These are phyloP conservation scores for Apiotrichum gracile DNA, from an alignment of 1,284 basidiomycete genomes.

Conservation along the genomic window DNA sequence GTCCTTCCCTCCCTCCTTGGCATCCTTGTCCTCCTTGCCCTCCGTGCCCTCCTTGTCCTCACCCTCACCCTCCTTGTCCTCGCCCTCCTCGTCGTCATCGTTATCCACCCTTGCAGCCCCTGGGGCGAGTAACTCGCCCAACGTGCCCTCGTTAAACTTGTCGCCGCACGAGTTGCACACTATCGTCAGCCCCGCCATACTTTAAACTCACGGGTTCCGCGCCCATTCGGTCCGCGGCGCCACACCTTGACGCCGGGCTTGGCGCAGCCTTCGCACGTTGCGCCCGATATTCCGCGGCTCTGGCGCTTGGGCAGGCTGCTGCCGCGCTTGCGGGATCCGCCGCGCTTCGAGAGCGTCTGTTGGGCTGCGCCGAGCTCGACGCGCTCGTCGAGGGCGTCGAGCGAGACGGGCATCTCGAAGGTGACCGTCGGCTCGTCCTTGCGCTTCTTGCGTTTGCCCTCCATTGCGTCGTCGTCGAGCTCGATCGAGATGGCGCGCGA, in stretches of 20 bases:
- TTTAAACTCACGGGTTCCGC: slow-evolving; percentile 33
- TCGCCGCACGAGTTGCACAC: slow-evolving; percentile 43
- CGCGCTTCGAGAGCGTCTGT: background rate
- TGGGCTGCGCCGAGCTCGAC: slow-evolving; percentile 33
- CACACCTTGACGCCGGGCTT: slow-evolving; percentile 32
- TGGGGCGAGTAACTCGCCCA: slow-evolving; percentile 36
- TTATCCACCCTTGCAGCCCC: slow-evolving; percentile 2
- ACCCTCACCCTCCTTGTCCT: background rate
- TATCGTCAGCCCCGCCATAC: slow-evolving; percentile 6
- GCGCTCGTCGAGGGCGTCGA: slow-evolving; percentile 38
- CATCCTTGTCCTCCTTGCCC: background rate
- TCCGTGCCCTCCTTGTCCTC: background rate
- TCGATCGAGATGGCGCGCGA: slow-evolving; percentile 14
- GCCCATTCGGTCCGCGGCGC: slow-evolving; percentile 37
- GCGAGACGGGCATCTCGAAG: slow-evolving; percentile 42
- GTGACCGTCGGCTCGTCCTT: slow-evolving; percentile 30
- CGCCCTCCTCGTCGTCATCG: background rate
- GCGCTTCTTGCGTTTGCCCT: slow-evolving; percentile 2
- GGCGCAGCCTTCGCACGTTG: slow-evolving; percentile 39
- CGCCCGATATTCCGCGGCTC: slow-evolving; percentile 17
- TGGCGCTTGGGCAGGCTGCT: background rate
- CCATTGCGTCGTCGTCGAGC: slow-evolving; percentile 4
- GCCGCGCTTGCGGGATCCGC: background rate
- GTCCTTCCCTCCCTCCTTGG: background rate
- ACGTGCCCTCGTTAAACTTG: slow-evolving; percentile 29